These are phyloP conservation scores for Colletotrichum sp. DNA, from an alignment of 2,329 filamentous ascomycete genomes.

Conservation along the genomic window DNA sequence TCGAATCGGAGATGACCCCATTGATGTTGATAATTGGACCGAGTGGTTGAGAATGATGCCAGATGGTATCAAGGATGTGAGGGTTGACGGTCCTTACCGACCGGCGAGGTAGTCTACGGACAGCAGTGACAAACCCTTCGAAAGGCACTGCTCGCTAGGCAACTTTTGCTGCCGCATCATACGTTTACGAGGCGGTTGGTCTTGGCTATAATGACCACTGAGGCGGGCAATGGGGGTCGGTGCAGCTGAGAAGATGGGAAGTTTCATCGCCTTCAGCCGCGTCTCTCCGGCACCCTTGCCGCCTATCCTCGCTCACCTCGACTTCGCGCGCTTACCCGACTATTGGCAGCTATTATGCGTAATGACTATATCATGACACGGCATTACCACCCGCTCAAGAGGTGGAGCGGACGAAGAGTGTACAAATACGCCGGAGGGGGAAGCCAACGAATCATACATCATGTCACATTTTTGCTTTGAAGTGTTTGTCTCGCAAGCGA, in stretches of 20 bases:
- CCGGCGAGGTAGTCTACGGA: slow-evolving; percentile 34
- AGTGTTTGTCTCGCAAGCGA: neutral
- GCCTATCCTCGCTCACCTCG: neutral
- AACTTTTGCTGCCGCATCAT: neutral
- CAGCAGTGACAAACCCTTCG: neutral
- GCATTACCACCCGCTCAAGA: neutral
- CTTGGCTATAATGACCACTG: neutral
- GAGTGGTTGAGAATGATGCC: slow-evolving; percentile 66
- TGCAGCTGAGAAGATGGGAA: neutral
- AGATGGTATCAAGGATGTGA: slow-evolving; percentile 59
- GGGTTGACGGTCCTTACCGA: slow-evolving; percentile 56
- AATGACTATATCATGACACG: neutral
- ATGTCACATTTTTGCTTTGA: neutral
- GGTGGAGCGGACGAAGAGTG: neutral
- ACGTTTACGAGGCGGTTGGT: slow-evolving; percentile 5
- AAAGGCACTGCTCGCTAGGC: neutral
- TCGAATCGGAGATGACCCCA: slow-evolving; percentile 53
- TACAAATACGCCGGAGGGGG: neutral
- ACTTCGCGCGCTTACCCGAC: neutral
- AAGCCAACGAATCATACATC: neutral
- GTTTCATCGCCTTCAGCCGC: neutral
- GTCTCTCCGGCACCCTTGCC: neutral
- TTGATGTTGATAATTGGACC: slow-evolving; percentile 59
- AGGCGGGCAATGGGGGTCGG: neutral
- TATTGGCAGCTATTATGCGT: neutral